Percentiles rank a stretch among this genome's conserved stretches.
Evolutionary conservation across 352 stramenopile genomes (phyloP).

Genomic region (Elongisporangium senticosum): DNA sequence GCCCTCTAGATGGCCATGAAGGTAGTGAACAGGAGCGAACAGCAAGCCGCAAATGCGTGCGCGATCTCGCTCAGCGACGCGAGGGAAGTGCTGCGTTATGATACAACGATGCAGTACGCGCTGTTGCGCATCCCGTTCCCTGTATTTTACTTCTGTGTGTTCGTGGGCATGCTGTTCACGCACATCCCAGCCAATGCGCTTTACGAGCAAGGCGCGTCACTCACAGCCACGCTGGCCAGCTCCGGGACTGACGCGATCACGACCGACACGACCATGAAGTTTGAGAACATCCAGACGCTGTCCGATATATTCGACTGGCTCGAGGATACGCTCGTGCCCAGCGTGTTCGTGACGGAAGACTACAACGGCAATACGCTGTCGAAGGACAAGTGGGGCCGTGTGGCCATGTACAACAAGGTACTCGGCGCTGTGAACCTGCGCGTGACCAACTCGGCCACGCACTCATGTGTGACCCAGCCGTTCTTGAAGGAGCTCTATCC

Average conservation of each 20-base stretch:
- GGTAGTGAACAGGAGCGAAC: not conserved
- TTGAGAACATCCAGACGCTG: slow-evolving; percentile 31
- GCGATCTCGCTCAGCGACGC: slow-evolving; percentile 18
- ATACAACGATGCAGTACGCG: slow-evolving; percentile 25
- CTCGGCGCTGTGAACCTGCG: slow-evolving; percentile 30
- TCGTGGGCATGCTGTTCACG: slow-evolving; percentile 40
- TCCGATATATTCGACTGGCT: slow-evolving; percentile 43
- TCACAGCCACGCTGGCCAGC: slow-evolving; percentile 25
- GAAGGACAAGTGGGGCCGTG: slow-evolving; percentile 16
- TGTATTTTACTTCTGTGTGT: slow-evolving; percentile 32
- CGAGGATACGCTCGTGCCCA: slow-evolving; percentile 28
- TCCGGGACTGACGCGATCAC: slow-evolving; percentile 44
- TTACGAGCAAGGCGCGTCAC: slow-evolving; percentile 25
- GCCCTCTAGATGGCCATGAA: not conserved
- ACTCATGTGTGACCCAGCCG: slow-evolving; percentile 20
- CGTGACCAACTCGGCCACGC: slow-evolving; percentile 12
- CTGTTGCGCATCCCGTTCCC: slow-evolving; percentile 26
- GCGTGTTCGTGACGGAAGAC: slow-evolving; percentile 39
- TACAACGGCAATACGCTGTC: slow-evolving; percentile 37
- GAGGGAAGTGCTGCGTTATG: slow-evolving; percentile 25
- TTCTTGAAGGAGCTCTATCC: slow-evolving; percentile 37
- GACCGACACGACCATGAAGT: slow-evolving; percentile 35
- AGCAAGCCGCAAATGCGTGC: no score
- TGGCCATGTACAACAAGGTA: slow-evolving; percentile 25
- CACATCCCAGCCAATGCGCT: slow-evolving; percentile 31